A percentile compares a stretch with the other conserved stretches of the same genome.
Conservation (phyloP, 192 early-diverging fungal species). For the Rhizophagus prolifer region DNA sequence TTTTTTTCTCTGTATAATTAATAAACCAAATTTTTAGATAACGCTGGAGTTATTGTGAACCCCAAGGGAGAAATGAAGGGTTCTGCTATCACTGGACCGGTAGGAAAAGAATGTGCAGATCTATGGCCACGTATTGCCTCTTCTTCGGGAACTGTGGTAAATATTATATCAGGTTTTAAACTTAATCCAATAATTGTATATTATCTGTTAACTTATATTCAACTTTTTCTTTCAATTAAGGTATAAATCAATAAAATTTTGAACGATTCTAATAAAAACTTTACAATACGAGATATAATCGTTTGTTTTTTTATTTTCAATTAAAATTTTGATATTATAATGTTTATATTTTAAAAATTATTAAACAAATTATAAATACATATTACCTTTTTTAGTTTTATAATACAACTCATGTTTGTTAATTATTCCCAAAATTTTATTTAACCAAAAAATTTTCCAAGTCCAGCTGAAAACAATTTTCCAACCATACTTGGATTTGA, state of each 20-base stretch:
- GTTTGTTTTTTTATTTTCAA: no score
- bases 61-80: slow-evolving; percentile 99
- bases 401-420: no score
- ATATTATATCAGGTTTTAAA: neutral
- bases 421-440: no score
- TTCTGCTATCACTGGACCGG: slow-evolving; percentile 99
- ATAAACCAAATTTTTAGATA: slow-evolving; percentile 60
- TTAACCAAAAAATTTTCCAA: slow-evolving; percentile 27
- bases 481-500: slow-evolving; percentile 11
- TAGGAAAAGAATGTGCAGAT: slow-evolving; percentile 99
- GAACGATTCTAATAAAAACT: no score
- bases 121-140: slow-evolving; percentile 99
- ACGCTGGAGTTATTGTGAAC: slow-evolving; percentile 99
- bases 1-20: neutral
- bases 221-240: neutral
- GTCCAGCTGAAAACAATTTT: slow-evolving; percentile 20
- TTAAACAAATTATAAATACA: no score
- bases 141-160: slow-evolving; percentile 76
- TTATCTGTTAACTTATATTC: neutral
- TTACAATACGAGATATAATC: no score
- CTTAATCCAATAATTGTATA: neutral
- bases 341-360: no score
- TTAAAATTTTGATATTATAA: no score
- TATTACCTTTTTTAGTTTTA: no score
- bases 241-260: neutral